Evolutionary conservation across 495 filamentous ascomycete species (phyloP).

Genomic region (Neurospora tetraspora): DNA sequence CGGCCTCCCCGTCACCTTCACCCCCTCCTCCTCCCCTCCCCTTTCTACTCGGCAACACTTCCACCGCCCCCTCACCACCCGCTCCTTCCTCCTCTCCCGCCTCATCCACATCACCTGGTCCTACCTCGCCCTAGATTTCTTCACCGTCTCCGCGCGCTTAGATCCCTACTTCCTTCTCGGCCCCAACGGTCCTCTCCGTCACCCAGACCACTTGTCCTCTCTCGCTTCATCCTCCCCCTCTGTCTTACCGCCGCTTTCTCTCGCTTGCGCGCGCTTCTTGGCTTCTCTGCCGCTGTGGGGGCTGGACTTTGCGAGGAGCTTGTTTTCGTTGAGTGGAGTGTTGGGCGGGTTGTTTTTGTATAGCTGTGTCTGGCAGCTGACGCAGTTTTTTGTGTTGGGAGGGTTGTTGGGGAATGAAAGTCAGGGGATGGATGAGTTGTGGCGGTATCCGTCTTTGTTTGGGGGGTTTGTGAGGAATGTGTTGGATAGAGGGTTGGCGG

Average conservation of each 20-base stretch:
- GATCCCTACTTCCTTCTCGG: slow-evolving; percentile 66
- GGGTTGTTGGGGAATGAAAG: slow-evolving; percentile 25
- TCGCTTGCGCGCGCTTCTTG: slow-evolving; percentile 29
- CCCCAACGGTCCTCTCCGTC: slow-evolving; percentile 11
- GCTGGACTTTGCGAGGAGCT: not conserved
- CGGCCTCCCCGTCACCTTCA: slow-evolving; percentile 1
- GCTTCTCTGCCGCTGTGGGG: not conserved
- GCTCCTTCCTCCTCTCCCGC: slow-evolving; percentile 37
- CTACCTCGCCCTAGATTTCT: slow-evolving; percentile 56
- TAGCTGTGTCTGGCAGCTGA: slow-evolving; percentile 33
- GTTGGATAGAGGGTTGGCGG: slow-evolving; percentile 56
- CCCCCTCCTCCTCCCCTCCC: not conserved
- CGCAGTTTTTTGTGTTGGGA: slow-evolving; percentile 43
- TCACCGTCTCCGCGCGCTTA: slow-evolving; percentile 54
- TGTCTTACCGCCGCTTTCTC: slow-evolving; percentile 25
- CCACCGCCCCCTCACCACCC: slow-evolving; percentile 26
- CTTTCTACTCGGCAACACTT: slow-evolving; percentile 20
- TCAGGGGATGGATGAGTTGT: slow-evolving; percentile 31
- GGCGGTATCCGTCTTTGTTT: slow-evolving; percentile 58
- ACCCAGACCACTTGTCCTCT: slow-evolving; percentile 19
- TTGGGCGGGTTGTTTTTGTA: slow-evolving; percentile 22
- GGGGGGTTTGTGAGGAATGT: slow-evolving; percentile 44
- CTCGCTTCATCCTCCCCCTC: slow-evolving; percentile 32
- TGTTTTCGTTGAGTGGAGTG: not conserved
- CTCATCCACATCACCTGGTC: slow-evolving; percentile 35